Percentiles rank a stretch among this genome's conserved stretches.
Evolutionary conservation across 2,329 filamentous ascomycete species (phyloP).

Genomic region (Ceratocystis cacaofunesta): DNA sequence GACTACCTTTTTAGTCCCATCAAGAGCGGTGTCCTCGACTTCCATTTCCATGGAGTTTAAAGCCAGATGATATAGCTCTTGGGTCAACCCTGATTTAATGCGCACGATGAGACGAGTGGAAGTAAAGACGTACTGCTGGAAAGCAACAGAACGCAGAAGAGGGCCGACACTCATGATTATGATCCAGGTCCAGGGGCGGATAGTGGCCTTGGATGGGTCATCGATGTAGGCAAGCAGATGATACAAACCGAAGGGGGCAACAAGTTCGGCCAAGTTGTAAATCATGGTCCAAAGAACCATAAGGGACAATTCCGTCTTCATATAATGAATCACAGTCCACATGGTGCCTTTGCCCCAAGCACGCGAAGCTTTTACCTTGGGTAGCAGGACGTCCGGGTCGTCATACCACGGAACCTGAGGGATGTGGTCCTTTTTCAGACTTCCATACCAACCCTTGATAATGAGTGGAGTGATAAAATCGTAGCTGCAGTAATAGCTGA

Average conservation of each 20-base stretch:
- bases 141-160: slow-evolving; percentile 32
- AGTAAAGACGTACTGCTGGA: slow-evolving; percentile 43
- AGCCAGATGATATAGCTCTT: slow-evolving; percentile 42
- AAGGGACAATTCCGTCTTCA: slow-evolving; percentile 28
- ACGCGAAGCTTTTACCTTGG: slow-evolving; percentile 31
- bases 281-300: slow-evolving; percentile 32
- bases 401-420: slow-evolving; percentile 40
- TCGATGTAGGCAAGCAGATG: slow-evolving; percentile 34
- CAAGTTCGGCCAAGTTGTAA: slow-evolving; percentile 32
- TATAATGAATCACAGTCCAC: slow-evolving; percentile 31
- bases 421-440: slow-evolving; percentile 34
- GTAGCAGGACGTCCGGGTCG: slow-evolving; percentile 35
- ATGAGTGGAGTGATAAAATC: slow-evolving; percentile 36
- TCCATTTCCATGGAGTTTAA: slow-evolving; percentile 42
- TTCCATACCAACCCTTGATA: slow-evolving; percentile 31
- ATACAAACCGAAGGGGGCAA: slow-evolving; percentile 40
- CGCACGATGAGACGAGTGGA: slow-evolving; percentile 38
- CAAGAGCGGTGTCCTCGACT: slow-evolving; percentile 27
- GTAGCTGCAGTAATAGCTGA: slow-evolving; percentile 37
- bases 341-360: slow-evolving; percentile 29
- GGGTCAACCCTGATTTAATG: slow-evolving; percentile 40
- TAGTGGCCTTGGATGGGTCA: slow-evolving; percentile 29
- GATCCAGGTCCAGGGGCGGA: slow-evolving; percentile 39
- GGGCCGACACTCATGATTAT: slow-evolving; percentile 36
- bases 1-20: slow-evolving; percentile 21